Evolutionary conservation across 2,329 filamentous ascomycete genomes (phyloP), one percentile per base, ranked within the genome.

Genomic region (Raffaelea ambrosiae): DNA sequence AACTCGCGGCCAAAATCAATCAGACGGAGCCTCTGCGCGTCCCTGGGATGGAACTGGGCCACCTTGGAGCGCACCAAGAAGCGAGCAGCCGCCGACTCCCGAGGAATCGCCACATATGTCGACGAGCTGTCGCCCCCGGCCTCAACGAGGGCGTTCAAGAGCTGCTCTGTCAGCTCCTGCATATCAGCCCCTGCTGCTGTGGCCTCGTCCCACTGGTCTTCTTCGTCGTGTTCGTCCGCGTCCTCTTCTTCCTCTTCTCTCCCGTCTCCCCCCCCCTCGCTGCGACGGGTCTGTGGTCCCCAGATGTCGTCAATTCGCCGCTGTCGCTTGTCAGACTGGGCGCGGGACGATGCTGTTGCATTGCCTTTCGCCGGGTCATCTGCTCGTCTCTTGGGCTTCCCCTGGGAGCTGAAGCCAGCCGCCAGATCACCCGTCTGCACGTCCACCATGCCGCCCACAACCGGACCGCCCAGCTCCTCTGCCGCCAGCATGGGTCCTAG

Each of bases 391-490:
- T 74, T 79, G 19, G 67, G 66, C 52, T 76, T 79, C 13, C 79
- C 79, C 50, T 79, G 74, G 0, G 75, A 64, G 54, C 71, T 82
- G 61, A 83, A 83, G 2, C 78, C 79, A 9, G 72, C 74, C 5
- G 71, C 73, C 5, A 83, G 64, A 53, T 76, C 76, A 40, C 84
- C 75, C 9, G 75, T 56, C 69, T 81, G 66, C 20, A 86, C 58
- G 62, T 85, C 79, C 59, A 84, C 72, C 56, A 83, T 71, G 54
- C 88, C 84, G 3, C 88, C 86, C 1, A 90, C 86, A 11, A 89
- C 83, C 0, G 88, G 88, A 0, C 88, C 88, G 8, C 88, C 88
- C 1, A 90, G 72, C 58, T 89, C 86, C 66, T 94, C 88, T 1
- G 86, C 86, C 7, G 87, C 88, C 40, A 95, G 71, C 79, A 91